phyloP scores from a whole-genome alignment of 2,329 filamentous ascomycete species.

The Neurospora sp. region DNA sequence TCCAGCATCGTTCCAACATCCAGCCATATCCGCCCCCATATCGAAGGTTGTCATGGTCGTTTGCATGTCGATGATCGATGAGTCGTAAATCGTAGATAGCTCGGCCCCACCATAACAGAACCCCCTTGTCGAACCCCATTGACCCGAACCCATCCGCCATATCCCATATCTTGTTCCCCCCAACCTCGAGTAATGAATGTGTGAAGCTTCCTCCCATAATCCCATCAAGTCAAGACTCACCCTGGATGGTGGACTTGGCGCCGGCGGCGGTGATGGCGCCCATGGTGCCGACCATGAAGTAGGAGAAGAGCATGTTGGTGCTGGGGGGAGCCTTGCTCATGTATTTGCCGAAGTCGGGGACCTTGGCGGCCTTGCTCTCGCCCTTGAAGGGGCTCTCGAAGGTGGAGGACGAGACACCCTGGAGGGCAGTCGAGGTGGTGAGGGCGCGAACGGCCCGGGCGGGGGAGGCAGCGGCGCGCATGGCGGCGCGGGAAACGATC shows the following conservation, averaged over 20 bases:
- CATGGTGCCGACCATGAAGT: conserved; percentile 98
- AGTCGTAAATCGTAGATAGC: background rate
- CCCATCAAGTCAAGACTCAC: conserved; percentile 45
- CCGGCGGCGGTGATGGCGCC: conserved; percentile 85
- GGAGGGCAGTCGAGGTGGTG: conserved; percentile 43
- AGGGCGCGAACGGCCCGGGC: conserved; percentile 41
- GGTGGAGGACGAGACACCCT: conserved; percentile 30
- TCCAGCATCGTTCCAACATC: background rate
- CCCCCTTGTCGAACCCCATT: background rate
- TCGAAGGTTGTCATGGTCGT: background rate
- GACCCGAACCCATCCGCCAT: conserved; percentile 13
- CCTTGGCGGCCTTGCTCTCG: conserved; percentile 50
- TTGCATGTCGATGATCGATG: background rate
- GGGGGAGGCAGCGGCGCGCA: conserved; percentile 41
- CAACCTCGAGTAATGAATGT: background rate
- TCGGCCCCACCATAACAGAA: background rate
- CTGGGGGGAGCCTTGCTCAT: conserved; percentile 57
- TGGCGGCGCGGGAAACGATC: conserved; percentile 57
- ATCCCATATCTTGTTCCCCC: background rate
- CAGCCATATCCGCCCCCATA: background rate
- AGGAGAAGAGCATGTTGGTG: conserved; percentile 81
- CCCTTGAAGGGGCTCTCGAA: conserved; percentile 58
- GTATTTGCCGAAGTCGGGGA: conserved; percentile 89
- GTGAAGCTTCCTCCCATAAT: background rate
- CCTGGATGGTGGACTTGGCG: conserved; percentile 96